These are phyloP conservation scores for Vitis hybrid DNA, from an alignment of 177 flowering plant species.

Conservation along the genomic window DNA sequence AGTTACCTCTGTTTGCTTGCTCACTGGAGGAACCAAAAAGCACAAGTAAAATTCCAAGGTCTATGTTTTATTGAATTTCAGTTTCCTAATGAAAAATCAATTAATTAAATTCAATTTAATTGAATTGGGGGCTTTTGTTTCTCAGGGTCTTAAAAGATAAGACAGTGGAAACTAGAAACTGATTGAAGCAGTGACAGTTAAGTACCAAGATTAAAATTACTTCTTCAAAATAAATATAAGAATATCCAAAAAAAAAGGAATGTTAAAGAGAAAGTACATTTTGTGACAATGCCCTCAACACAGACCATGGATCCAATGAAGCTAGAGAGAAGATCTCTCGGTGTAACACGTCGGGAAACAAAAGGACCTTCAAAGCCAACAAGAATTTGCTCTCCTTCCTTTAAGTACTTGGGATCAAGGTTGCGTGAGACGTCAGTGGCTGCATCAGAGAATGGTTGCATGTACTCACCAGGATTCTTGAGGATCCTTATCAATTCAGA, in stretches of 20 bases:
- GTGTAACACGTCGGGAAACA: conserved; percentile 89
- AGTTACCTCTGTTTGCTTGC: no score
- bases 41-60: no score
- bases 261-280: conserved; percentile 38
- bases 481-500: conserved; percentile 45
- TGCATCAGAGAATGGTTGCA: conserved; percentile 87
- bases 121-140: no score
- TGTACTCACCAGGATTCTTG: conserved; percentile 71
- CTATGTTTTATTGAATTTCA: no score
- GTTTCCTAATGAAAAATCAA: no score
- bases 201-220: no score
- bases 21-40: no score
- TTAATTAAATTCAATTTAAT: no score
- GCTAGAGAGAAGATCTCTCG: conserved; percentile 82
- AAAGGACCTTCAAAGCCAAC: conserved; percentile 95
- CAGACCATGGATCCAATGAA: conserved; percentile 97
- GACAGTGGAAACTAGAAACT: no score
- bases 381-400: conserved; percentile 82
- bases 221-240: not conserved
- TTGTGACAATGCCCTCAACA: conserved; percentile 92
- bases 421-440: conserved; percentile 69
- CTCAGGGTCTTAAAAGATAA: no score
- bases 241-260: not conserved
- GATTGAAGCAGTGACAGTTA: no score
- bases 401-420: conserved; percentile 69